Base-by-base conservation (phyloP, 164 flowering plant species). In the Echeveria elegans region DNA sequence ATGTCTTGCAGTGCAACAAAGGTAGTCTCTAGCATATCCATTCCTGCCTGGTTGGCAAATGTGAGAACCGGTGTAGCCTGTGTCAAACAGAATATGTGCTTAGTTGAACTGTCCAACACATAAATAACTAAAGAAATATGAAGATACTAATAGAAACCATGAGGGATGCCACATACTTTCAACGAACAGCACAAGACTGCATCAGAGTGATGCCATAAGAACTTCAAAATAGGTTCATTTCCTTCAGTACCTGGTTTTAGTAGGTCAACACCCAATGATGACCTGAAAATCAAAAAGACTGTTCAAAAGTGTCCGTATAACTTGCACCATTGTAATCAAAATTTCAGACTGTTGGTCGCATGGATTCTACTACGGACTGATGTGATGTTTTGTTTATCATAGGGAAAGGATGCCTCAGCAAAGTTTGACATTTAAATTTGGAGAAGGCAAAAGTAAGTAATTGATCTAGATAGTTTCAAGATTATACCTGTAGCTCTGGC, bases 21-120 rank as follows among this genome's bases (percentile, higher is more conserved):
- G 24, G 96, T 83, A 12, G 93, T 88, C 77, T 90, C 96, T 5
- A 90, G 85, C 96, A 90, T 90, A 76, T 90, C 88, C 31, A 90
- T 87, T 34, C 96, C 93, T 31, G 90, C 88, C 66, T 90, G 93
- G 72, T 90, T 90, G 14, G 93, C 87, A 72, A 88, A 90, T 66
- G 85, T 83, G 70, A 90, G 85, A 56, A 82, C 86, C 28, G 92
- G 94, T 63, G 83, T 52, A 9, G 86, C 82, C 96, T 88, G 91
- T 76, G 12, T 2, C 30, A 56, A 18, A 32, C 32, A 18, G 64
- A 37, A 23, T 2, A 43, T 36, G 56, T 23, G 29, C 29, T 6
- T 12, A 21, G 28, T 52, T 52, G 14, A 52, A 52, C 1, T 43
- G 16, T 8, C 28, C 7, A 23, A 23, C 28, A 5, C 2, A 43